Conservation (phyloP, 768 basidiomycete genomes). For the Tylopilus balloui region DNA sequence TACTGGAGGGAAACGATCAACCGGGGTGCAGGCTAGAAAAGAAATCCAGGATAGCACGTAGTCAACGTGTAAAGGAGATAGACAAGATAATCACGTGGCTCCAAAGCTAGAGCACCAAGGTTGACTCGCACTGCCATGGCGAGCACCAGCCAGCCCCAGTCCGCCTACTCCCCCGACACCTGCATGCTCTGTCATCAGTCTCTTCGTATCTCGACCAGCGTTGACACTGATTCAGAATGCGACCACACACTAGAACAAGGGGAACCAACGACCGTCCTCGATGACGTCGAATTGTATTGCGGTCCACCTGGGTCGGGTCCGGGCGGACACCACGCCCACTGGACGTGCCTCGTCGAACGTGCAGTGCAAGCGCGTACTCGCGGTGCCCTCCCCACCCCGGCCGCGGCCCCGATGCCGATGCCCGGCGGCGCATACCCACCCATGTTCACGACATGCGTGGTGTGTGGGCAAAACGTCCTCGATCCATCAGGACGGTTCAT, state of each 20-base stretch:
- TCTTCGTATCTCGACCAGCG: slow-evolving; percentile 11
- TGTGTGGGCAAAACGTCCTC: slow-evolving; percentile 18
- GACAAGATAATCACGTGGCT: slow-evolving; percentile 9
- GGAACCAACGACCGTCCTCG: slow-evolving; percentile 11
- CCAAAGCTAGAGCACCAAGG: not conserved
- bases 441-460: slow-evolving; percentile 7
- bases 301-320: slow-evolving; percentile 19
- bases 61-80: not conserved
- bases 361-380: slow-evolving; percentile 1
- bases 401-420: not conserved
- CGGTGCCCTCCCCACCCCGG: not conserved
- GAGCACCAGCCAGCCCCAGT: slow-evolving; percentile 1
- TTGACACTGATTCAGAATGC: slow-evolving; percentile 4
- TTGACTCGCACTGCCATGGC: slow-evolving; percentile 2
- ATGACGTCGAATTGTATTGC: slow-evolving; percentile 26
- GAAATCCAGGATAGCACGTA: not conserved
- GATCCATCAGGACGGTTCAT: slow-evolving; percentile 16
- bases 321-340: slow-evolving; percentile 24
- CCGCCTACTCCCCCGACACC: slow-evolving; percentile 18
- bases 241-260: not conserved
- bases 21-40: too few relatives aligned
- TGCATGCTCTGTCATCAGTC: slow-evolving; percentile 23
- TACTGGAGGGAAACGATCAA: not conserved
- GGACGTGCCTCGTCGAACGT: slow-evolving; percentile 26
- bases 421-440: not conserved